Evolutionary conservation across 768 basidiomycete genomes (phyloP), one percentile per base, ranked within the genome.

Genomic region (Mycena venus): DNA sequence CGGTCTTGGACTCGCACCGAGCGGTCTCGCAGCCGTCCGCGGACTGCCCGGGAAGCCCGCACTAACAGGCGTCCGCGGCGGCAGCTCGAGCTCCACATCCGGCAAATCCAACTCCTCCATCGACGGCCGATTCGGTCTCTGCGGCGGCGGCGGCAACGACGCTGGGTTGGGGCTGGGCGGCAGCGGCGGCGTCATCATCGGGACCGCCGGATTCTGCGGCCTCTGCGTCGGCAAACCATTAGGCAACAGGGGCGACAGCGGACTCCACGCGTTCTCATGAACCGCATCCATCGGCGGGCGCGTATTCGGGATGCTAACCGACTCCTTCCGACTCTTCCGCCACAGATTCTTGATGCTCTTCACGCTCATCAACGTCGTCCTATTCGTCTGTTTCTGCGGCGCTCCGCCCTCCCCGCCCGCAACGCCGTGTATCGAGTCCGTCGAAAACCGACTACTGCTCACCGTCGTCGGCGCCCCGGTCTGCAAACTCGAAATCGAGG

Each of bases 291-390:
- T 80, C 47, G 91, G 90, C 49, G 91, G 89, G 69, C 85, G 84
- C 6, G 90, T 86, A 44, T 89, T 40, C 42, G 31, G 85, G 53
- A 88, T 80, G 82, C 89, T 87, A 61, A 86, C 88, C 71, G 87
- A 80, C 29, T 83, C 79, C 32, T 85, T 90, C 66, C 88, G 91
- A 77, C 92, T 94, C 88, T 89, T 94, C 78, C 93, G 90, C 95
- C 95, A 96, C 25, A 96, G 80, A 73, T 90, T 93, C 82, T 90
- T 93, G 79, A 96, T 89, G 71, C 88, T 89, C 82, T 91, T 95
- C 63, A 95, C 92, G 32, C 91, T 91, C 85, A 94, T 93, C 51
- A 95, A 83, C 0, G 92, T 91, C 36, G 90, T 80, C 29, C 87
- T 84, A 66, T 86, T 90, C 51, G 86, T 79, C 29, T 82, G 77